Base-by-base conservation (phyloP, 2,329 filamentous ascomycete species). In the Periconia digitata region DNA sequence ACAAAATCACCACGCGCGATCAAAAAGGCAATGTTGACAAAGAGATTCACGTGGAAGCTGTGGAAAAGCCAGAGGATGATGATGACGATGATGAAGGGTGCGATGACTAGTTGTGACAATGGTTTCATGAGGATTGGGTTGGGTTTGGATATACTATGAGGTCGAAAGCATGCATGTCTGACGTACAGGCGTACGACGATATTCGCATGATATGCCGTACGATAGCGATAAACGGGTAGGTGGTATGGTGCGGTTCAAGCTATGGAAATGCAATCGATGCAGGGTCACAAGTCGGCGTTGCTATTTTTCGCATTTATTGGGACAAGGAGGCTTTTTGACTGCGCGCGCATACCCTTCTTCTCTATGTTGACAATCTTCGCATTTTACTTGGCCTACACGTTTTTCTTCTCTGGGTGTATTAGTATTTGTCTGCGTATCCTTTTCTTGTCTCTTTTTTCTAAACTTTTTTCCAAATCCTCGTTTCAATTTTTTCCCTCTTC, bases 1-100 rank as follows among this genome's bases (percentile, higher is more conserved):
- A 96, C 41, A 63, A 54, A 48, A 50, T 72, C 35, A 69, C 62
- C 10, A 64, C 59, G 8, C 61, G 50, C 40, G 57, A 70, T 44
- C 46, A 42, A 15, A 64, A 66, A 34, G 69, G 69, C 0, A 56
- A 57, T 35, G 58, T 69, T 18, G 49, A 60, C 27, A 60, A 58
- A 1, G 58, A 57, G 47, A 51, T 71, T 13, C 66, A 69, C 46
- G 60, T 71, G 54, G 63, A 69, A 51, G 60, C 59, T 27, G 59
- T 70, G 39, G 55, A 58, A 38, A 60, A 60, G 38, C 54, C 58
- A 46, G 58, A 62, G 21, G 62, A 64, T 22, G 61, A 61, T 16
- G 63, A 63, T 1, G 57, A 55, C 8, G 55, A 47, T 24, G 38
- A 16, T 22, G 38, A 23, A 5, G 53, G 56, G 8, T 48, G 56